These are phyloP conservation scores for Coix lacrymajobi DNA, from an alignment of 176 grass and related monocot species.

Conservation along the genomic window DNA sequence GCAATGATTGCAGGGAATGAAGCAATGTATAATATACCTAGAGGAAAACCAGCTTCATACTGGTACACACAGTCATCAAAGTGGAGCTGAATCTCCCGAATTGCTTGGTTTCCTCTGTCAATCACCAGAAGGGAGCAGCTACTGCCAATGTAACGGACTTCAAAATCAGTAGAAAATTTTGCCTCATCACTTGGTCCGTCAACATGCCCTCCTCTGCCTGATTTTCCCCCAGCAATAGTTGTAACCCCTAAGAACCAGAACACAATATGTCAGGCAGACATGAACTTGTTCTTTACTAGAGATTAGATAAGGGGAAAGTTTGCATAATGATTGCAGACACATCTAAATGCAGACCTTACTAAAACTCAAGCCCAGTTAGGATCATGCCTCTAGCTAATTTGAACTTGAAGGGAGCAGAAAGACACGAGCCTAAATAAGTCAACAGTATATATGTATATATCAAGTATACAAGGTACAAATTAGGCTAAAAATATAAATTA, in stretches of 20 bases:
- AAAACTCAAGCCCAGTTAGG: neutral
- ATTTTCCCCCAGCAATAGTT: constrained; percentile 94
- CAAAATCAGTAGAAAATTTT: constrained; percentile 97
- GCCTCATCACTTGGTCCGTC: constrained; percentile 84
- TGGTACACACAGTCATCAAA: constrained; percentile 90
- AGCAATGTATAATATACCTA: constrained; percentile 44
- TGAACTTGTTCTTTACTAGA: neutral
- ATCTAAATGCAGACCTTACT: neutral
- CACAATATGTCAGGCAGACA: constrained; percentile 28
- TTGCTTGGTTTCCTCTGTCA: constrained; percentile 88
- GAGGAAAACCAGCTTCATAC: constrained; percentile 75
- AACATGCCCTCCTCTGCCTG: constrained; percentile 75
- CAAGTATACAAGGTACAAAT: neutral
- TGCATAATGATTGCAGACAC: neutral
- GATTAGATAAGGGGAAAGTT: neutral
- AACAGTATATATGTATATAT: neutral
- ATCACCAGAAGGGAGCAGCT: constrained; percentile 96
- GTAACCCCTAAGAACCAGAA: constrained; percentile 64
- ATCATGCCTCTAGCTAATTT: neutral
- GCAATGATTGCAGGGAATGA: constrained; percentile 8
- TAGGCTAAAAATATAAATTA: neutral
- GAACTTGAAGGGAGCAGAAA: neutral
- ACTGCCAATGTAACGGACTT: constrained; percentile 83
- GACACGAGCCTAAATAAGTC: neutral
- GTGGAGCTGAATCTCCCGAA: constrained; percentile 81